Conservation (phyloP, 2,329 filamentous ascomycete genomes). For the Escovopsis weberi region DNA sequence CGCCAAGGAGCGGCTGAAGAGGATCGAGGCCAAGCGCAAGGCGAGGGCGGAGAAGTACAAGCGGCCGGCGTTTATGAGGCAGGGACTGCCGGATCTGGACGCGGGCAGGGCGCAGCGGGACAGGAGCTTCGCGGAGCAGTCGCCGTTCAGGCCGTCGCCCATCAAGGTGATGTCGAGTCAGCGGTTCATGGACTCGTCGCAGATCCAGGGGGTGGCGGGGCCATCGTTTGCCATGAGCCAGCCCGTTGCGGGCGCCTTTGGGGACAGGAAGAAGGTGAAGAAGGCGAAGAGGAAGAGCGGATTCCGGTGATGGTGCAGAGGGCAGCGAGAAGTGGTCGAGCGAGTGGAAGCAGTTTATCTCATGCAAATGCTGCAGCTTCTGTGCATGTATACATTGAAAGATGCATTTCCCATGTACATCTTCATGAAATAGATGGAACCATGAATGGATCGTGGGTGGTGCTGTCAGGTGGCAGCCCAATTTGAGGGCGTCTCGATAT, state of each 20-base stretch:
- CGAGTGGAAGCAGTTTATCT: too few relatives aligned
- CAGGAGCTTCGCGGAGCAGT: conserved; percentile 3
- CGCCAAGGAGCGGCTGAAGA: conserved; percentile 19
- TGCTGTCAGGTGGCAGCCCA: too few relatives aligned
- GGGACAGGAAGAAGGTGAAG: conserved; percentile 28
- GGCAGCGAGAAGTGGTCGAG: too few relatives aligned
- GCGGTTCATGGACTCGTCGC: conserved; percentile 18
- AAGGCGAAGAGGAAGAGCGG: conserved; percentile 29
- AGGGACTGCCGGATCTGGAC: conserved; percentile 8
- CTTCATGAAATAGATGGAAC: too few relatives aligned
- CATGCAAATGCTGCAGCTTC: too few relatives aligned
- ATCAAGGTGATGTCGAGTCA: conserved; percentile 23
- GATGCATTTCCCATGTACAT: too few relatives aligned
- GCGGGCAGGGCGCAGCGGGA: neutral
- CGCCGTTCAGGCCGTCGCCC: conserved; percentile 8
- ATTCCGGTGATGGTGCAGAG: conserved; percentile 17
- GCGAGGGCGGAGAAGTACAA: conserved; percentile 20
- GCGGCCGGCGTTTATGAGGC: conserved; percentile 15
- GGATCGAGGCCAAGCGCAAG: conserved; percentile 19
- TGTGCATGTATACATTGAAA: too few relatives aligned
- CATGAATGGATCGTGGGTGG: too few relatives aligned
- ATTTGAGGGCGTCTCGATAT: too few relatives aligned
- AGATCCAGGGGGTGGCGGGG: conserved; percentile 14
- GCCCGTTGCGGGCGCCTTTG: conserved; percentile 30
- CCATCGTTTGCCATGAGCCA: conserved; percentile 30